phyloP scores from a whole-genome alignment of 2,329 filamentous ascomycete genomes.

The Purpureocillium takamizusanense region DNA sequence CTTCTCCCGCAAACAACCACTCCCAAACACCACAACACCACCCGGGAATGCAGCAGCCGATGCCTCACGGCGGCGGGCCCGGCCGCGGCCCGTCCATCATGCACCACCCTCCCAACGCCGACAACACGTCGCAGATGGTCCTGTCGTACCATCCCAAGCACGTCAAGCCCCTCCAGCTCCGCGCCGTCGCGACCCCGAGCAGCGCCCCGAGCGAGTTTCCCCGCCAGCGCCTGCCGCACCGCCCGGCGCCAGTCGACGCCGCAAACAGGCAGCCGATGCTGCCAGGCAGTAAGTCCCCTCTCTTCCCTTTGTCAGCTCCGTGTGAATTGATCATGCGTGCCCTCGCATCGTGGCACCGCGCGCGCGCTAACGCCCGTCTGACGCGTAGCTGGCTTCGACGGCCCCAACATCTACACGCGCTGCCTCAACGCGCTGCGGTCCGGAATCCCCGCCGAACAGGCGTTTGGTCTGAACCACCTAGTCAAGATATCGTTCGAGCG shows the following conservation, averaged over 20 bases:
- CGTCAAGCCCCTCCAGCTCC: constrained; percentile 55
- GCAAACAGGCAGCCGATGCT: constrained; percentile 36
- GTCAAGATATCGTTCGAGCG: constrained; percentile 93
- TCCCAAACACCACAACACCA: constrained; percentile 23
- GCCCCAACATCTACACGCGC: constrained; percentile 84
- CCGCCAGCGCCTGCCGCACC: constrained; percentile 32
- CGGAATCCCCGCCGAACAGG: constrained; percentile 68
- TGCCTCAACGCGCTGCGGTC: constrained; percentile 79
- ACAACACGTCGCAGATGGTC: constrained; percentile 50
- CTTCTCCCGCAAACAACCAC: constrained; percentile 14
- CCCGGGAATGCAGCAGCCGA: constrained; percentile 19
- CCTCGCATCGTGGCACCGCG: neutral
- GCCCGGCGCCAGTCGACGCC: constrained; percentile 16
- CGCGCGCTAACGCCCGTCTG: constrained; percentile 7
- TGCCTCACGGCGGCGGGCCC: constrained; percentile 18
- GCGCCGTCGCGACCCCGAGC: constrained; percentile 65
- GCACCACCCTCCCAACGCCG: constrained; percentile 45
- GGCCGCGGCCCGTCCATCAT: constrained; percentile 33
- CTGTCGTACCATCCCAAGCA: constrained; percentile 61
- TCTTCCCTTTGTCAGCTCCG: no score
- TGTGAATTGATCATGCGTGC: no score
- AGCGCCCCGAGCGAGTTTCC: constrained; percentile 62
- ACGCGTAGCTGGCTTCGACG: constrained; percentile 49
- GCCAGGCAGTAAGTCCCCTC: constrained; percentile 49
- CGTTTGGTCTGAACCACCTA: constrained; percentile 87